Conservation (phyloP, 2,329 filamentous ascomycete genomes). For the Didymella exigua region DNA sequence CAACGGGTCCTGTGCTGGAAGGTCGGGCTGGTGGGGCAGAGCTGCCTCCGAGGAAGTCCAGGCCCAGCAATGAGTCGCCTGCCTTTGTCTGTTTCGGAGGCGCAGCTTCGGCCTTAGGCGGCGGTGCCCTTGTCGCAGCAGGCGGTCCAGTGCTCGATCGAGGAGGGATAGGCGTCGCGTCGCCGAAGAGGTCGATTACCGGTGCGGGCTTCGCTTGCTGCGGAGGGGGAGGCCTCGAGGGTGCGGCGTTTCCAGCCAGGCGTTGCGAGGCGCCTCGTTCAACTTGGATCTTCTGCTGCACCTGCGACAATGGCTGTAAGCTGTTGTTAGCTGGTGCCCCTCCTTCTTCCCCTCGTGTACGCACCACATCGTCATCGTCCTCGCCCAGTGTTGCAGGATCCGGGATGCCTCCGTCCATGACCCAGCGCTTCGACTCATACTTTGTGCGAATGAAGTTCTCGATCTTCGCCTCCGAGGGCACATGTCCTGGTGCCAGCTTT, state of each 20-base stretch:
- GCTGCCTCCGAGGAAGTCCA: slow-evolving; percentile 83
- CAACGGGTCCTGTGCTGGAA: slow-evolving; percentile 74
- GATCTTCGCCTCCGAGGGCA: slow-evolving; percentile 95
- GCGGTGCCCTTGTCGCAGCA: slow-evolving; percentile 57
- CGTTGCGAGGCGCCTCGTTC: slow-evolving; percentile 64
- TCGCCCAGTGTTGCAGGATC: slow-evolving; percentile 86
- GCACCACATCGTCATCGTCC: slow-evolving; percentile 78
- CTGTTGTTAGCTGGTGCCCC: slow-evolving; percentile 17
- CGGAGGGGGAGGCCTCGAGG: slow-evolving; percentile 36
- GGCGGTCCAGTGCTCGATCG: slow-evolving; percentile 76
- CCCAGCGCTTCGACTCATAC: slow-evolving; percentile 98
- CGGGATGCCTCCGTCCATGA: slow-evolving; percentile 96
- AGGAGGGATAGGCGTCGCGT: slow-evolving; percentile 67
- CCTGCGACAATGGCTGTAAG: slow-evolving; percentile 65
- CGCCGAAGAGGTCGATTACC: slow-evolving; percentile 79
- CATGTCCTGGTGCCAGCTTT: slow-evolving; percentile 87
- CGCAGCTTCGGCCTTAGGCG: slow-evolving; percentile 69
- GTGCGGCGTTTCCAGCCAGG: slow-evolving; percentile 44
- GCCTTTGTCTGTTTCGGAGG: slow-evolving; percentile 68
- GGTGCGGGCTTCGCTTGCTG: slow-evolving; percentile 48
- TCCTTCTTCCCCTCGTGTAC: slow-evolving; percentile 52
- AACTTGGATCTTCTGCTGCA: slow-evolving; percentile 73
- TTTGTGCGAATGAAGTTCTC: slow-evolving; percentile 99
- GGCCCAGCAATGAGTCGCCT: slow-evolving; percentile 82
- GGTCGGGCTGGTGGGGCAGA: slow-evolving; percentile 74